Evolutionary conservation across 1,284 basidiomycete species (phyloP), one percentile per base, ranked within the genome.

Genomic region (Sparassis latifolia): DNA sequence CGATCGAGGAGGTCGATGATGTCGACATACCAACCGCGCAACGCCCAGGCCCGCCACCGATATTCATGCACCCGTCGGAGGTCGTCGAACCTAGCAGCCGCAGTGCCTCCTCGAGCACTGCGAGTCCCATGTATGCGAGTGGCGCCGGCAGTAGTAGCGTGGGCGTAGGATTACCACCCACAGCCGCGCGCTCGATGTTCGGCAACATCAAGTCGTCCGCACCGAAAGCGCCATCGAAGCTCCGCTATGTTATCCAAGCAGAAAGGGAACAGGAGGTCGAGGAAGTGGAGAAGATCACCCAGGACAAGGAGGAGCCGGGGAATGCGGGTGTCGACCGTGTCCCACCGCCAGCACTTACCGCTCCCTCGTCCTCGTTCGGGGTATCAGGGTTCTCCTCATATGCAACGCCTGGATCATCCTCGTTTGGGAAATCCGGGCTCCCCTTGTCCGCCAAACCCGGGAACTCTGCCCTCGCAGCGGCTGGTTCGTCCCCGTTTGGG

Each of bases 161-260:
- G 20, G 20, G 20, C 20, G 20, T 20, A 20, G 20, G 20, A 20
- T 20, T 20, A 20, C 20, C 1, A 20, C 35, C 35, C 7, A 37
- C 35, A 7, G 35, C 35, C 12, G 6, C 35, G 35, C 42, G 53
- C 56, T 39, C 66, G 3, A 45, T 49, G 6, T 66, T 66, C 50
- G 58, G 62, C 32, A 42, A 33, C 2, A 37, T 57, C 9, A 78
- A 75, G 60, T 70, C 72, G 2, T 73, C 78, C 20, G 71, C 74
- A 27, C 85, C 85, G 1, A 84, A 80, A 59, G 82, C 84, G 44
- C 85, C 85, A 0, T 87, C 86, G 52, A 87, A 86, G 61, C 70
- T 88, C 46, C 76, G 86, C 32, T 82, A 74, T 54, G 69, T 73
- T 5, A 77, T 77, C 10, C 59, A 59, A 28, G 70, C 69, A 3